These are phyloP conservation scores for Phytophthora chlamydospora DNA, from an alignment of 352 stramenopile genomes.

Conservation along the genomic window DNA sequence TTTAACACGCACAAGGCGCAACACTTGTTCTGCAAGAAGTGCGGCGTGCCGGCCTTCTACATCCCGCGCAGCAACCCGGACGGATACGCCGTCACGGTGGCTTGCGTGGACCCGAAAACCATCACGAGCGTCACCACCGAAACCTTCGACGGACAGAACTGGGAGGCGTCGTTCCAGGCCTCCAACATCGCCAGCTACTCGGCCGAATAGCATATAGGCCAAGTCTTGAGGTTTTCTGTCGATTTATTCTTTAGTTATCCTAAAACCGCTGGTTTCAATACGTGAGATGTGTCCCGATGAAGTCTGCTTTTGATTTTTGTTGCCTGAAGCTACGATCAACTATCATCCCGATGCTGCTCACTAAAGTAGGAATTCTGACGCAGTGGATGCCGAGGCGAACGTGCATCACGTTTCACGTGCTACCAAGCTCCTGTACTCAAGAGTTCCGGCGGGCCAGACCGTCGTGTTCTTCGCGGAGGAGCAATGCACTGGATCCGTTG, in stretches of 20 bases:
- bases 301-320: no score
- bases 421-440: neutral
- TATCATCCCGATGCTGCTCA: neutral
- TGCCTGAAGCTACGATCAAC: no score
- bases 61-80: slow-evolving; percentile 84
- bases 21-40: slow-evolving; percentile 83
- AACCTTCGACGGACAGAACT: slow-evolving; percentile 80
- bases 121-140: slow-evolving; percentile 61
- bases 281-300: no score
- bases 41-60: slow-evolving; percentile 85
- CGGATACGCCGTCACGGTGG: slow-evolving; percentile 73
- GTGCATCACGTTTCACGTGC: slow-evolving; percentile 8
- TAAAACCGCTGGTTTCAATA: no score
- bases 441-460: slow-evolving; percentile 3
- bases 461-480: slow-evolving; percentile 1
- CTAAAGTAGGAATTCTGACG: neutral
- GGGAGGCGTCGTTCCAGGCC: slow-evolving; percentile 43
- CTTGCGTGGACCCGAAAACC: slow-evolving; percentile 62
- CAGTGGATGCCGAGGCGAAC: neutral
- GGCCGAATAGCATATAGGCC: no score
- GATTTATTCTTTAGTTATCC: no score
- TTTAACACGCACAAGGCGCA: slow-evolving; percentile 84
- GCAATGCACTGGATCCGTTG: neutral
- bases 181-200: slow-evolving; percentile 15
- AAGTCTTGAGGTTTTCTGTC: no score